phyloP scores from a whole-genome alignment of 768 basidiomycete species.

The Cystofilobasidium macerans region DNA sequence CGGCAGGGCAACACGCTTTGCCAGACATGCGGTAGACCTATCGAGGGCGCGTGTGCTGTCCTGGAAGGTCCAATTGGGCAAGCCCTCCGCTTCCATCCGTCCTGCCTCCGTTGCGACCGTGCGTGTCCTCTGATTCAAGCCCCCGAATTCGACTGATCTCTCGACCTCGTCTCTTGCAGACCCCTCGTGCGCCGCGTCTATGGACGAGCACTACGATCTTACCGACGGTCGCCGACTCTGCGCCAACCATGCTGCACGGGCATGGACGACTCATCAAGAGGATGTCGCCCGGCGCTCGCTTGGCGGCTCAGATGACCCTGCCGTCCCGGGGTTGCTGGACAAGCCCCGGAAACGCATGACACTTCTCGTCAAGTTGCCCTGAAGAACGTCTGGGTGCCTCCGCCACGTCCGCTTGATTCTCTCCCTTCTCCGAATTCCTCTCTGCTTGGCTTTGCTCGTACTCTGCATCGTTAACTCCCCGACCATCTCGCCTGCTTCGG shows the following conservation, averaged over 20 bases:
- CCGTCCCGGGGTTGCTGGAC: not conserved
- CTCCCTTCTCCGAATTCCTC: too few species aligned
- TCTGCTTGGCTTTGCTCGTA: too few species aligned
- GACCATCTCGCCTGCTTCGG: too few species aligned
- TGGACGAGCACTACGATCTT: constrained; percentile 18
- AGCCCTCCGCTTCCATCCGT: constrained; percentile 9
- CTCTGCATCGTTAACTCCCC: too few species aligned
- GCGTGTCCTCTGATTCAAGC: not conserved
- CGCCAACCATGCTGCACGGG: not conserved
- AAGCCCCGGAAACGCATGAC: constrained; percentile 16
- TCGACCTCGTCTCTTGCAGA: not conserved
- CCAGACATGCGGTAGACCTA: constrained; percentile 66
- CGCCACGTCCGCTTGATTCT: not conserved
- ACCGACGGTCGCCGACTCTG: not conserved
- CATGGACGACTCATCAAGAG: constrained; percentile 5
- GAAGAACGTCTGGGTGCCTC: not conserved
- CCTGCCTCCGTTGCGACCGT: constrained; percentile 14
- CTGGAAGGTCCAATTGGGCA: not conserved
- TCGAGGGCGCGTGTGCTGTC: constrained; percentile 86
- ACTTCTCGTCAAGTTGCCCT: constrained; percentile 9
- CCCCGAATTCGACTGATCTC: not conserved
- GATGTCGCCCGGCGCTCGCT: not conserved
- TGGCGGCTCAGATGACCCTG: not conserved
- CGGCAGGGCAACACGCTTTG: constrained; percentile 73
- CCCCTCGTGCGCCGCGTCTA: not conserved